These are phyloP conservation scores for Harrya chromipes DNA, from an alignment of 768 basidiomycete genomes.

Conservation along the genomic window DNA sequence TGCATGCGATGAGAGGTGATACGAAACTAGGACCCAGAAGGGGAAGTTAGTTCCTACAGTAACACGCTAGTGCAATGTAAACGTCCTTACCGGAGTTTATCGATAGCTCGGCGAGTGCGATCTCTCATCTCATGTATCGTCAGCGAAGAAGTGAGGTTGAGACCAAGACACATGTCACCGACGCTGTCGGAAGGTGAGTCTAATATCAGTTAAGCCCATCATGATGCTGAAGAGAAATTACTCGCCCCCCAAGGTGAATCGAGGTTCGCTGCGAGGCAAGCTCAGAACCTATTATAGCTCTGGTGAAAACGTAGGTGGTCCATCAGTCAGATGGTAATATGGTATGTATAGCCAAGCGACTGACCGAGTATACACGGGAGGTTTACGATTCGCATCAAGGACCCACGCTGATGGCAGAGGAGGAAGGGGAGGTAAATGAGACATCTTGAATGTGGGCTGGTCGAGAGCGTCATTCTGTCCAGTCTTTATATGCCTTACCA, in stretches of 20 bases:
- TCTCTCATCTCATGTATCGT: conserved; percentile 1
- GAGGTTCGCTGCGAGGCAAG: conserved; percentile 10
- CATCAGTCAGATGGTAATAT: background rate
- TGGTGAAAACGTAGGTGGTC: background rate
- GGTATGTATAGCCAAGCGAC: background rate
- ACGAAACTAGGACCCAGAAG: conserved; percentile 7
- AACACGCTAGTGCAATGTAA: too few species aligned
- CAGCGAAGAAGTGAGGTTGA: conserved; percentile 14
- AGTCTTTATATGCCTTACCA: too few species aligned
- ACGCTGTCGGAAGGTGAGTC: conserved; percentile 2
- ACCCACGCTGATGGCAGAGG: background rate
- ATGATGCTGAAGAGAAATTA: background rate
- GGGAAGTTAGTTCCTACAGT: too few species aligned
- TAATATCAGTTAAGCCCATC: background rate
- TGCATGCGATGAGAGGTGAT: conserved; percentile 18
- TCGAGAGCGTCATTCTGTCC: too few species aligned
- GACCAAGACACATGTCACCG: conserved; percentile 17
- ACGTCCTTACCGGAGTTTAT: conserved; percentile 19
- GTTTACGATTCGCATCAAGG: conserved; percentile 5
- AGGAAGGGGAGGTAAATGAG: background rate
- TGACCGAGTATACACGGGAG: conserved; percentile 18
- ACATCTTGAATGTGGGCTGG: background rate
- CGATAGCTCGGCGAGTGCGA: conserved; percentile 11
- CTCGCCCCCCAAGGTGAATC: conserved; percentile 12
- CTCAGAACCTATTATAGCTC: conserved; percentile 18